phyloP scores from a whole-genome alignment of 2,329 filamentous ascomycete genomes.

The Epichloe brachyelytri region DNA sequence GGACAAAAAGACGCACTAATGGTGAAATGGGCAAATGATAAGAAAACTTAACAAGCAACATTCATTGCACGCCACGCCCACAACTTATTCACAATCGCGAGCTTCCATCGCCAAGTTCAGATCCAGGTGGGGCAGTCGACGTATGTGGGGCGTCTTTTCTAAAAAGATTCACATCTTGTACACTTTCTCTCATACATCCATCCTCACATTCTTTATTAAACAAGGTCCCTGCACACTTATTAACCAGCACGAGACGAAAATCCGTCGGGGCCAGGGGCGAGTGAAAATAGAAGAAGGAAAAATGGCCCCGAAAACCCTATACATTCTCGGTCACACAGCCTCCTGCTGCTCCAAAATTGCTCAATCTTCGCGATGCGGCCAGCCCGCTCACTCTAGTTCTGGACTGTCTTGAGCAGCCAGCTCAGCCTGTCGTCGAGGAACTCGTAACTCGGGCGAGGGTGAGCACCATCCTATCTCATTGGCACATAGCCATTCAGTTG shows the following conservation, averaged over 20 bases:
- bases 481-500: neutral
- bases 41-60: too few relatives aligned
- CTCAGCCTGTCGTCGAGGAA: constrained; percentile 55
- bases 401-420: constrained; percentile 75
- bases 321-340: constrained; percentile 71
- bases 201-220: neutral
- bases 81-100: too few relatives aligned
- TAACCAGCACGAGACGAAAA: neutral
- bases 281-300: neutral
- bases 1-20: neutral
- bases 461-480: neutral
- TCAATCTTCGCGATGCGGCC: constrained; percentile 64
- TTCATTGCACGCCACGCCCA: too few relatives aligned
- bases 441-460: constrained; percentile 67
- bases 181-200: neutral
- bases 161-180: neutral
- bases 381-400: constrained; percentile 80
- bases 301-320: constrained; percentile 45
- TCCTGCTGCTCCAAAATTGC: constrained; percentile 68
- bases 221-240: neutral
- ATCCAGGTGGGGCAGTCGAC: neutral
- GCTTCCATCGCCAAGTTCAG: neutral
- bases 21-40: too few relatives aligned
- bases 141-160: neutral
- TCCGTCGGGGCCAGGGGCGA: neutral